Conservation (phyloP, 257 asterid species). For the Avicennia marina region DNA sequence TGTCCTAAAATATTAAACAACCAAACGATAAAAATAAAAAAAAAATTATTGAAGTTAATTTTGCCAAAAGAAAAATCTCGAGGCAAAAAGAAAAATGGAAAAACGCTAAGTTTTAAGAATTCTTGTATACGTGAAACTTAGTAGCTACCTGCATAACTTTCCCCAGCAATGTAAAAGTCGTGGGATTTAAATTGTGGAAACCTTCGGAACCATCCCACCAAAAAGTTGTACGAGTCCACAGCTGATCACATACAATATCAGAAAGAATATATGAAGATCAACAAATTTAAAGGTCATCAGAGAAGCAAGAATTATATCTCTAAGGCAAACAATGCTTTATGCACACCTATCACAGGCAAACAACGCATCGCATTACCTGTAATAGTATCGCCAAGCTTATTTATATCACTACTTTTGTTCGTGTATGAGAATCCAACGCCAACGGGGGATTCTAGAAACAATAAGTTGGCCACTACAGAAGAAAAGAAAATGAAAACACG, state of each 20-base stretch:
- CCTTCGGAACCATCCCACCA: constrained; percentile 73
- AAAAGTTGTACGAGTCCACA: constrained; percentile 60
- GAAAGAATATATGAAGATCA: background rate
- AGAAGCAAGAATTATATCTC: no score
- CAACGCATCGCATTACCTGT: constrained; percentile 39
- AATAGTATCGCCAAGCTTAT: constrained; percentile 51
- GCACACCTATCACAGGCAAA: background rate
- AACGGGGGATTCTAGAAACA: background rate
- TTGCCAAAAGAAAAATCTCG: background rate
- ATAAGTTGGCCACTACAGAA: background rate
- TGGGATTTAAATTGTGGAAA: constrained; percentile 81
- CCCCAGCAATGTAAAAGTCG: constrained; percentile 81
- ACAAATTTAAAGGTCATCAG: background rate
- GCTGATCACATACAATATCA: constrained; percentile 41
- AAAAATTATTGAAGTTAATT: background rate
- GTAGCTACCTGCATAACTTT: constrained; percentile 72
- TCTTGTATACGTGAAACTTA: background rate
- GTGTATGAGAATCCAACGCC: background rate
- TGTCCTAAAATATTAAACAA: constrained; percentile 41
- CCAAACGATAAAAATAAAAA: background rate
- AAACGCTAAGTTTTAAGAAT: no score
- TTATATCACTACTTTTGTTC: constrained; percentile 32
- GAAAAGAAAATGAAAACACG: background rate
- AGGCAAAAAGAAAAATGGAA: no score
- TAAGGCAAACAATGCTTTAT: no score